phyloP scores from a whole-genome alignment of 768 basidiomycete species.

The Rubroboletus satanas region DNA sequence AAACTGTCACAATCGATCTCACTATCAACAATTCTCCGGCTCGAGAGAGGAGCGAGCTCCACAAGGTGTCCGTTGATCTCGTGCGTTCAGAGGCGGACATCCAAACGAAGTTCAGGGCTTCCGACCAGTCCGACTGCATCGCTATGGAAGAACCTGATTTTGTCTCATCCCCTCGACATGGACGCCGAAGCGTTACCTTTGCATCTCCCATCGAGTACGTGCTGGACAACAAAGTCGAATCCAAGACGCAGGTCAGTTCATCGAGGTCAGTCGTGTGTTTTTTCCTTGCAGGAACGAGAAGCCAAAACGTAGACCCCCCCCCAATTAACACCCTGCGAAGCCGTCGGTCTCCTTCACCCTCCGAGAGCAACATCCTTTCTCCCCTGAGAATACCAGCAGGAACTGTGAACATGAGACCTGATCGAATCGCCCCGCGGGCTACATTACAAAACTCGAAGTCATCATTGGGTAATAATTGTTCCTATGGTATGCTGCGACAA shows the following conservation, averaged over 20 bases:
- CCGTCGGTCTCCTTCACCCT: not conserved
- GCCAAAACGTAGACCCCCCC: not conserved
- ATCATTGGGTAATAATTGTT: constrained; percentile 4
- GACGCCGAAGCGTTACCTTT: constrained; percentile 27
- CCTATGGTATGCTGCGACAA: not conserved
- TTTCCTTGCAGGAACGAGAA: not conserved
- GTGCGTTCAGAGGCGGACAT: not conserved
- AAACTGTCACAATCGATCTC: constrained; percentile 42
- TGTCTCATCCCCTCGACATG: constrained; percentile 4
- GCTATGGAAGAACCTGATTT: not conserved
- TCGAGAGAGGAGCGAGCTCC: not conserved
- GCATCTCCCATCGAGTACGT: constrained; percentile 26
- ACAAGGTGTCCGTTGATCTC: not conserved
- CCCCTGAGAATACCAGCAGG: constrained; percentile 13
- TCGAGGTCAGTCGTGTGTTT: constrained; percentile 7
- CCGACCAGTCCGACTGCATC: not conserved
- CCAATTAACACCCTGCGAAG: not conserved
- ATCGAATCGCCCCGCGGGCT: constrained; percentile 1
- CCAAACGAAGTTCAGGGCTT: not conserved
- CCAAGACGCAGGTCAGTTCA: not conserved
- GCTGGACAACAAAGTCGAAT: not conserved
- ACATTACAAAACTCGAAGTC: constrained; percentile 1
- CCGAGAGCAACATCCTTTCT: constrained; percentile 13
- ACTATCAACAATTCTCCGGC: constrained; percentile 33
- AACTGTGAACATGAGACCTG: not conserved